Percentiles rank a stretch among this genome's conserved stretches.
phyloP scores from a whole-genome alignment of 1,284 basidiomycete species.

The Porogramme epimiltina region DNA sequence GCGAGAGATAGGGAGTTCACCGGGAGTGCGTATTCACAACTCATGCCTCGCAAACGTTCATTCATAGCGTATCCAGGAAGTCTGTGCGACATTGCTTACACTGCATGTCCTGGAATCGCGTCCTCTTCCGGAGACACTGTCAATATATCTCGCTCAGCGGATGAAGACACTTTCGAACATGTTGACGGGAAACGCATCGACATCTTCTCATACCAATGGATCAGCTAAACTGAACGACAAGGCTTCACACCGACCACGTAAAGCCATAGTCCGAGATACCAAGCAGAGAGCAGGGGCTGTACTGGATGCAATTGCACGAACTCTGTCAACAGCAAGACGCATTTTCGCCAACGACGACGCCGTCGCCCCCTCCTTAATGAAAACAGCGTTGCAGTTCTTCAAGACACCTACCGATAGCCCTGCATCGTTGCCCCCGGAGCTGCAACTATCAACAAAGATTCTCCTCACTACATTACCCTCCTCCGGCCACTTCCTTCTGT shows the following conservation, averaged over 20 bases:
- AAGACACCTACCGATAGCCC: constrained; percentile 40
- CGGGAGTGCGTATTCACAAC: constrained; percentile 7
- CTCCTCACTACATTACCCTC: constrained; percentile 70
- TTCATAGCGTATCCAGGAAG: constrained; percentile 46
- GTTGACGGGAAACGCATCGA: constrained; percentile 35
- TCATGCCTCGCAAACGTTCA: no score
- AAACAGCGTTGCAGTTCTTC: constrained; percentile 55
- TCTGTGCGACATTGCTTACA: constrained; percentile 75
- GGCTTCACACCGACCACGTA: constrained; percentile 27
- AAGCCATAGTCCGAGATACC: constrained; percentile 46
- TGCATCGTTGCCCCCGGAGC: constrained; percentile 48
- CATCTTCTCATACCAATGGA: constrained; percentile 38
- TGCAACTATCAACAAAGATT: constrained; percentile 61
- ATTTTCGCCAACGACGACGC: constrained; percentile 47
- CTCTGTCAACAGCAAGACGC: constrained; percentile 52
- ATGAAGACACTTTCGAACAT: constrained; percentile 60
- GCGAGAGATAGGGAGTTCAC: constrained; percentile 45
- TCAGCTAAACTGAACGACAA: constrained; percentile 20
- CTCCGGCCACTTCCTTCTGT: constrained; percentile 66
- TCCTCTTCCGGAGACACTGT: constrained; percentile 71
- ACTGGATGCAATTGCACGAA: constrained; percentile 57
- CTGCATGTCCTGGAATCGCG: constrained; percentile 84
- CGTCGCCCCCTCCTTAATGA: constrained; percentile 49
- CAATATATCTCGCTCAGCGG: constrained; percentile 73
- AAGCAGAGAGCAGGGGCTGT: constrained; percentile 51